phyloP scores from a whole-genome alignment of 768 basidiomycete genomes.

The Gelatoporia subvermispora region DNA sequence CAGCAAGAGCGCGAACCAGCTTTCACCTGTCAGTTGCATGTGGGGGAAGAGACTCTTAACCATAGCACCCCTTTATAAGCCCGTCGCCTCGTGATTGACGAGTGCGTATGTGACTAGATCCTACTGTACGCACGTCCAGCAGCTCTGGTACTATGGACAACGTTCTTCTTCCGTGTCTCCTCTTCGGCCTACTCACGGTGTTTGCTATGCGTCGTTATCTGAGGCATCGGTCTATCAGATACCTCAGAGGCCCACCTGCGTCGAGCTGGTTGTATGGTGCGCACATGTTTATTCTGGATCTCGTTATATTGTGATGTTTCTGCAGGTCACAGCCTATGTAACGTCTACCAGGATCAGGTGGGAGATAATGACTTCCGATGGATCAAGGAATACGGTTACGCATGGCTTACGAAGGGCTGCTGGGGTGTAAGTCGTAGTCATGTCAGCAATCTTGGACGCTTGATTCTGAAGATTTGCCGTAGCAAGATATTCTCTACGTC shows the following conservation, averaged over 20 bases:
- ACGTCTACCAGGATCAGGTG: conserved; percentile 8
- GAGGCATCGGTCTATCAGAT: conserved; percentile 5
- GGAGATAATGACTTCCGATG: conserved; percentile 15
- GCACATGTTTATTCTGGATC: neutral
- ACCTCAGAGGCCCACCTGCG: conserved; percentile 15
- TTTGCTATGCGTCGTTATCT: neutral
- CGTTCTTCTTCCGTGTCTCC: too few relatives aligned
- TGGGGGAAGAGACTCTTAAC: too few relatives aligned
- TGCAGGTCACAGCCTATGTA: neutral
- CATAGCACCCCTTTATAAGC: too few relatives aligned
- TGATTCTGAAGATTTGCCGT: neutral
- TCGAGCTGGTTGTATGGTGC: conserved; percentile 13
- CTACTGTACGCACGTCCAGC: too few relatives aligned
- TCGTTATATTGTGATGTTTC: neutral
- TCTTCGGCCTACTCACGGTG: too few relatives aligned
- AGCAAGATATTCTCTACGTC: conserved; percentile 9
- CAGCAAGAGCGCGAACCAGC: too few relatives aligned
- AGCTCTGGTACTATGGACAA: too few relatives aligned
- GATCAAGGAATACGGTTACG: conserved; percentile 14
- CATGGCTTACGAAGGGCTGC: conserved; percentile 14
- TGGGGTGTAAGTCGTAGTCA: conserved; percentile 20
- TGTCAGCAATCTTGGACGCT: neutral
- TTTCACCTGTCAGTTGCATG: too few relatives aligned
- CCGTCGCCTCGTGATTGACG: too few relatives aligned
- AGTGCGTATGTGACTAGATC: too few relatives aligned